Base-by-base conservation (phyloP, 495 filamentous ascomycete species). In the Penicillium salamii region DNA sequence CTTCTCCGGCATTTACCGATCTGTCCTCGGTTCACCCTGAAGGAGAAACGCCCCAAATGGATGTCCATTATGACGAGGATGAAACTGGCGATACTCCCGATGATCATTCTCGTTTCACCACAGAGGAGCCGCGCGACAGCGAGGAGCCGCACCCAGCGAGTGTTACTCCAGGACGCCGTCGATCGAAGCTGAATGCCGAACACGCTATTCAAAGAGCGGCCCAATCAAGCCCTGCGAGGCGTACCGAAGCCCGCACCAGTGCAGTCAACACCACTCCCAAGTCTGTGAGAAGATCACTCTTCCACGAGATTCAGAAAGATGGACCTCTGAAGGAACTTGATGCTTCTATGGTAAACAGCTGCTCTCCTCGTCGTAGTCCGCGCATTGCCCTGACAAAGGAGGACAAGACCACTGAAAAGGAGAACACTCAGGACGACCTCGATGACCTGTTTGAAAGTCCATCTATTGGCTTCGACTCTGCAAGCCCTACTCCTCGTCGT, bases 281-380 rank as follows among this genome's bases (percentile, higher is more conserved):
- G 54, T 78, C 78, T 36, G 89, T 86, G 19, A 80, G 89, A 61
- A 81, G 92, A 60, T 68, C 90, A 28, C 76, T 97, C 37, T 97
- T 97, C 69, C 85, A 88, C 43, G 70, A 66, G 53, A 50, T 63
- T 2, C 77, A 78, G 47, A 83, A 82, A 54, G 81, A 82, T 37
- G 75, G 78, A 15, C 68, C 74, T 44, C 66, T 80, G 56, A 86
- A 78, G 59, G 70, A 78, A 52, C 70, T 85, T 36, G 80, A 78
- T 58, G 72, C 83, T 51, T 74, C 84, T 21, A 58, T 70, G 29
- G 62, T 80, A 39, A 88, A 86, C 59, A 69, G 74, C 42, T 56
- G 53, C 34, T 62, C 58, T 40, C 76, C 79, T 32, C 78, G 79
- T 24, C 74, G 73, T 46, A 74, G 68, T 57, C 70, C 73, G 37